phyloP scores from a whole-genome alignment of 352 stramenopile species.

The Globisporangium camurandrum region DNA sequence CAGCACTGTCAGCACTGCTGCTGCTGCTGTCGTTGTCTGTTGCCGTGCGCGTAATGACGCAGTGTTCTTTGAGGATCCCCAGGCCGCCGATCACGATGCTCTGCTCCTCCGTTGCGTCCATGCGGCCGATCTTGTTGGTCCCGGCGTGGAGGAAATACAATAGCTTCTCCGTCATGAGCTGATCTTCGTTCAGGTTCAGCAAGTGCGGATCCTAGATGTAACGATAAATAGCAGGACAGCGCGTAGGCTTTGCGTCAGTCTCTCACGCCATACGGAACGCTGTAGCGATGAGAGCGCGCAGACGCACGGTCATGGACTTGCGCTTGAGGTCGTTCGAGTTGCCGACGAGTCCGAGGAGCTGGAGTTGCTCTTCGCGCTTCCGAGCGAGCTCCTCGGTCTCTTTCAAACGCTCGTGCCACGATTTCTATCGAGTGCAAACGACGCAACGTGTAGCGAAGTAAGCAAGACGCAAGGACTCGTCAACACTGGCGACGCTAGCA shows the following conservation, averaged over 20 bases:
- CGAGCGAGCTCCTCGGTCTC: conserved; percentile 77
- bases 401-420: conserved; percentile 69
- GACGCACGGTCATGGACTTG: conserved; percentile 36
- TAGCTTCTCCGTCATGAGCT: conserved; percentile 79
- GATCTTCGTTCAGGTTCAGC: conserved; percentile 85
- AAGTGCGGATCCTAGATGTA: conserved; percentile 57
- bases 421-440: no score
- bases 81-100: conserved; percentile 75
- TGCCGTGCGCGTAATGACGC: conserved; percentile 21
- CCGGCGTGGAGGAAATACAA: conserved; percentile 67
- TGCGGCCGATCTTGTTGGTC: conserved; percentile 53
- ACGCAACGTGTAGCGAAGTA: no score
- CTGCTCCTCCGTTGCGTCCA: conserved; percentile 55
- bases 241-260: not conserved
- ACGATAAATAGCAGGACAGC: not conserved
- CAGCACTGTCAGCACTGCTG: not conserved
- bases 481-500: no score
- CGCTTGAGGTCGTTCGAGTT: conserved; percentile 49
- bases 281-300: not conserved
- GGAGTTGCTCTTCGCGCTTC: conserved; percentile 74
- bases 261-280: not conserved
- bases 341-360: conserved; percentile 52
- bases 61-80: conserved; percentile 75
- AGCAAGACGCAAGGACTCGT: not conserved
- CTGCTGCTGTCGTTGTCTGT: not conserved